Base-by-base conservation (phyloP, 2,329 filamentous ascomycete species). In the Colletotrichum sp. region DNA sequence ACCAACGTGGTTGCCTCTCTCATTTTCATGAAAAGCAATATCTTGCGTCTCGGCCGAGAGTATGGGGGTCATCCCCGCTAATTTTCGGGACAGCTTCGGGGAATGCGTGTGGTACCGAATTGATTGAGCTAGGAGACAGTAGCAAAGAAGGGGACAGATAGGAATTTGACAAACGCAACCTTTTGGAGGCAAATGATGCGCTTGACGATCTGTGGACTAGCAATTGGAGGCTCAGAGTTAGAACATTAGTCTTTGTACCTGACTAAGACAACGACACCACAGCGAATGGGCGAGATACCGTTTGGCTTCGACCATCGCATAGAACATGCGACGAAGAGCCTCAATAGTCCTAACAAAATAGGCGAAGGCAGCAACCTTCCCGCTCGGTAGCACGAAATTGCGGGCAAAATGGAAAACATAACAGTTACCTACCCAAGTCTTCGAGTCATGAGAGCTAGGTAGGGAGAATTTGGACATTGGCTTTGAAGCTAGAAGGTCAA, bases 281-380 rank as follows among this genome's bases (percentile, higher is more conserved):
- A 52, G 10, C 43, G 10, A 13, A 0, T 52, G 43, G 43, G 43
- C 10, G 3, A 13, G n/a, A 7, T 21, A 4, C 43, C n/a, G 12
- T 52, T 52, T 52, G n/a, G n/a, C 43, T 52, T 52, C 43, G n/a
- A 21, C 43, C 43, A 52, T 52, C 43, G 43, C 43, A 52, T 52
- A 5, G 43, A 52, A 52, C n/a, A 52, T 52, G 2, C 43, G 43
- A 52, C 43, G 43, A 52, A 21, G 43, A 52, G n/a, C n/a, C 43
- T 52, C 43, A 6, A 52, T 13, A 24, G 43, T 21, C n/a, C 43
- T 13, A 7, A 21, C n/a, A 52, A 7, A 13, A 52, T 7, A 21
- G n/a, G 43, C 10, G n/a, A 21, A 52, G n/a, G n/a, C 43, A n/a
- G 2, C 10, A 21, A 52, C 10, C 10, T 52, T 52, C 43, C 43